Conservation (phyloP, 2,329 filamentous ascomycete genomes). For the Diaporthe citrichinensis region DNA sequence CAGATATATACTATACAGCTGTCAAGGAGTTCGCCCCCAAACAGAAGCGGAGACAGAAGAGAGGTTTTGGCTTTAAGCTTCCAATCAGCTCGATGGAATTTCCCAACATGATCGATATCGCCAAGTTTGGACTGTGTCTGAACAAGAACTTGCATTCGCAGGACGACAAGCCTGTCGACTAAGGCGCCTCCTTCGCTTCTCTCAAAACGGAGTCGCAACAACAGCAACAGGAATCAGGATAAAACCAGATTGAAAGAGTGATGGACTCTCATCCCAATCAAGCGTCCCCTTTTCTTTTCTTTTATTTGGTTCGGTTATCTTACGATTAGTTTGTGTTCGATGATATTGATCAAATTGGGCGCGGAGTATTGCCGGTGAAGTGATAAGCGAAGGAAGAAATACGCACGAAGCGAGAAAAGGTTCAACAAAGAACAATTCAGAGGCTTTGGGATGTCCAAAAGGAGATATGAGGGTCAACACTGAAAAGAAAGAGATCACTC, state of each 20-base stretch:
- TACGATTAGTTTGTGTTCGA: background rate
- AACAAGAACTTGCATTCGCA: constrained; percentile 13
- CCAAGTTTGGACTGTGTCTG: background rate
- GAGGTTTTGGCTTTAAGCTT: background rate
- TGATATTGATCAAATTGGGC: background rate
- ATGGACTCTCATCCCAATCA: background rate
- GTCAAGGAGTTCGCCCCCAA: background rate
- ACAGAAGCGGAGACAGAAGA: background rate
- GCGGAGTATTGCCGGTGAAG: too few species aligned
- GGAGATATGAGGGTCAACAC: too few species aligned
- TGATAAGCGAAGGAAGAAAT: background rate
- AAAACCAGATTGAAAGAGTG: background rate
- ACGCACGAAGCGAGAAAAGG: background rate
- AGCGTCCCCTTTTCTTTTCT: background rate
- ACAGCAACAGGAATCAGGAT: background rate
- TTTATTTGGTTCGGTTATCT: background rate
- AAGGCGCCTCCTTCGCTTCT: background rate
- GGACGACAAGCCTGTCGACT: background rate
- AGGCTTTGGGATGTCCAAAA: too few species aligned
- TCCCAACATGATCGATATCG: background rate
- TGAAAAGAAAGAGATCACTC: too few species aligned
- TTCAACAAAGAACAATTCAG: background rate
- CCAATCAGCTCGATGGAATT: background rate
- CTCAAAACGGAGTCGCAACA: background rate
- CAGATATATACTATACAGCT: constrained; percentile 1